A percentile compares a stretch with the other conserved stretches of the same genome.
phyloP scores from a whole-genome alignment of 129 eudicot genomes.

The Helichrysum umbraculigerum region DNA sequence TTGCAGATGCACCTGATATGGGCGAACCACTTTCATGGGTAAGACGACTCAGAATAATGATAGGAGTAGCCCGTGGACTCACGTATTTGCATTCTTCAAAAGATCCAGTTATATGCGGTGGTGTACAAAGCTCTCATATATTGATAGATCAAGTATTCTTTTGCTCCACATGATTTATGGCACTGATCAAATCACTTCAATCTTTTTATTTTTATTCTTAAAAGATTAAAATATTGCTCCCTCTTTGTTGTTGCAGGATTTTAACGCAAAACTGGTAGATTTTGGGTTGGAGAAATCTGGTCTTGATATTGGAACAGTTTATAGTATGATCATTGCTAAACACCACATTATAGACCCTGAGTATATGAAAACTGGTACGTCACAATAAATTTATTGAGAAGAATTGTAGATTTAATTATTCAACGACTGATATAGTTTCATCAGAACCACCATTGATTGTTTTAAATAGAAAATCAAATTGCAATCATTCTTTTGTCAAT shows the following conservation, averaged over 20 bases:
- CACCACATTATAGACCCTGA: slow-evolving; percentile 14
- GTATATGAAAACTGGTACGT: slow-evolving; percentile 10
- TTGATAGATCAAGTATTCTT: slow-evolving; percentile 25
- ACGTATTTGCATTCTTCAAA: slow-evolving; percentile 12
- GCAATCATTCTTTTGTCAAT: not conserved
- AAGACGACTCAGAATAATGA: slow-evolving; percentile 29
- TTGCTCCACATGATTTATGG: not conserved
- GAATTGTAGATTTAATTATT: not conserved
- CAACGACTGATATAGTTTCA: not conserved
- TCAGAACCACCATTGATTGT: not conserved
- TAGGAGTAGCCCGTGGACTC: slow-evolving; percentile 31
- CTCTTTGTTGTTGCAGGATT: not conserved
- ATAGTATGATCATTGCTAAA: not conserved
- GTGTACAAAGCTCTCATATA: slow-evolving; percentile 26
- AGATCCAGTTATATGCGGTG: slow-evolving; percentile 16
- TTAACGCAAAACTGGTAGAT: slow-evolving; percentile 18
- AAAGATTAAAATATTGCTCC: not conserved
- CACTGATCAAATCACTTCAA: not conserved
- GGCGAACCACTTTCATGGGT: slow-evolving; percentile 25
- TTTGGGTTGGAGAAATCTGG: slow-evolving; percentile 17
- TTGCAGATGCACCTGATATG: slow-evolving; percentile 10
- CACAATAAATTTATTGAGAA: not conserved
- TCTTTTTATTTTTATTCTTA: not conserved
- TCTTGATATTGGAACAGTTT: not conserved
- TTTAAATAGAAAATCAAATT: not conserved